phyloP scores from a whole-genome alignment of 345 rosid species.

The Combretum micranthum region DNA sequence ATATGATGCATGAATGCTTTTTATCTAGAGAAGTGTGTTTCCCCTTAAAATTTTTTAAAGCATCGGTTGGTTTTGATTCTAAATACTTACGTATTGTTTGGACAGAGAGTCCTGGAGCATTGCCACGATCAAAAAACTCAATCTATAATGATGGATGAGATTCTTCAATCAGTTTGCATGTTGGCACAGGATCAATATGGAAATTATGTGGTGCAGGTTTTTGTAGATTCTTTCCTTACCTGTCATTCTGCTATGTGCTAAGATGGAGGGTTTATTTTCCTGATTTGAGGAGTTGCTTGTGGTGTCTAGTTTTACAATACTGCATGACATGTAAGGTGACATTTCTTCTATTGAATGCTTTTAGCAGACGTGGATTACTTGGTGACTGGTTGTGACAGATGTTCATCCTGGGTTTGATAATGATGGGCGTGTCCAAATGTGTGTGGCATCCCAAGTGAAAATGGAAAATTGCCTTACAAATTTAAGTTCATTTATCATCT shows the following conservation, averaged over 20 bases:
- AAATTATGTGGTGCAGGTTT: slow-evolving; percentile 98
- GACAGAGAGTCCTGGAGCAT: slow-evolving; percentile 90
- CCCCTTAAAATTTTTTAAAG: background rate
- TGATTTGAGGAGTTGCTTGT: no score
- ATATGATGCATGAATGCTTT: background rate
- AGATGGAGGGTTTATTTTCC: background rate
- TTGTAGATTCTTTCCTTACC: slow-evolving; percentile 14
- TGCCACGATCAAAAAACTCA: slow-evolving; percentile 71
- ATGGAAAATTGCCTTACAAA: no score
- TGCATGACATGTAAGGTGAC: no score
- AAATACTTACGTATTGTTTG: slow-evolving; percentile 13
- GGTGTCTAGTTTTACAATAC: no score
- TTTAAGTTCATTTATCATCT: no score
- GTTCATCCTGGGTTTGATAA: no score
- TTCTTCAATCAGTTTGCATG: slow-evolving; percentile 73
- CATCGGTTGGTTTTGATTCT: slow-evolving; percentile 1
- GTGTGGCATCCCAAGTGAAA: no score
- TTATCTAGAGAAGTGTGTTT: no score
- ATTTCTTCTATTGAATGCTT: no score
- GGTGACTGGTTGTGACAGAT: no score
- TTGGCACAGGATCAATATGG: slow-evolving; percentile 97
- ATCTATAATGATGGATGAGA: slow-evolving; percentile 82
- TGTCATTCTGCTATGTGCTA: background rate
- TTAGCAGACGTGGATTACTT: no score
- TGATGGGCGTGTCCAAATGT: no score